Base-by-base conservation (phyloP, 2,329 filamentous ascomycete species). In the Monosporascus cannonballus region DNA sequence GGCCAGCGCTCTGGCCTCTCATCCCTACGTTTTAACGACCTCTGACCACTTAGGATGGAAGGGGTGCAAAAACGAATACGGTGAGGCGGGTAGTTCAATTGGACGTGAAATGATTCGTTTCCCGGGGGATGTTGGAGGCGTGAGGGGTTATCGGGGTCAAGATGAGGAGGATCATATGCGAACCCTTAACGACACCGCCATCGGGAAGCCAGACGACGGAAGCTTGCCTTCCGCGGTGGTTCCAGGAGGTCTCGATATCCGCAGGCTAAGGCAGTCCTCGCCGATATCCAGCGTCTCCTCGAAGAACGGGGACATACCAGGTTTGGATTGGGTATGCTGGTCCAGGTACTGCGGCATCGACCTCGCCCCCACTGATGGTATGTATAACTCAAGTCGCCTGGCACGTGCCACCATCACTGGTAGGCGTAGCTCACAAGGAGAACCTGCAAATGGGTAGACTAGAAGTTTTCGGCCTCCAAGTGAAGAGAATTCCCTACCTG, bases 51-150 rank as follows among this genome's bases (percentile, higher is more conserved):
- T 2, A 70, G 54, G 1, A 54, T 46, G 0, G 56, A 1, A 66
- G 58, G 0, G 56, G 54, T 0, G 63, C 60, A 45, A 68, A 70
- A 0, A 68, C 67, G 46, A 69, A 70, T 34, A 68, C 66, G 0
- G 57, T 64, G 0, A 69, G 39, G 3, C 66, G 60, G 37, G 37
- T 64, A 67, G 34, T 66, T 63, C 9, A 67, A 20, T 1, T 45
- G n/a, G 4, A 61, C 64, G 6, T 66, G n/a, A 63, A 25, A 67
- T 63, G 1, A 67, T 42, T 6, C 64, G 63, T 24, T 65, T 62
- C 1, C 54, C 30, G 6, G 63, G 24, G 1, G 49, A 56, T 4
- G 37, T 39, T 0, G 61, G 63, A n/a, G 53, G 56, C 14, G 45
- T 52, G 22, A 65, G 18, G 66, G 48, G 2, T 60, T 60, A 20